A percentile compares a stretch with the other conserved stretches of the same genome.
phyloP scores from a whole-genome alignment of 805 yeast genomes.

The Lipomyces japonicus region DNA sequence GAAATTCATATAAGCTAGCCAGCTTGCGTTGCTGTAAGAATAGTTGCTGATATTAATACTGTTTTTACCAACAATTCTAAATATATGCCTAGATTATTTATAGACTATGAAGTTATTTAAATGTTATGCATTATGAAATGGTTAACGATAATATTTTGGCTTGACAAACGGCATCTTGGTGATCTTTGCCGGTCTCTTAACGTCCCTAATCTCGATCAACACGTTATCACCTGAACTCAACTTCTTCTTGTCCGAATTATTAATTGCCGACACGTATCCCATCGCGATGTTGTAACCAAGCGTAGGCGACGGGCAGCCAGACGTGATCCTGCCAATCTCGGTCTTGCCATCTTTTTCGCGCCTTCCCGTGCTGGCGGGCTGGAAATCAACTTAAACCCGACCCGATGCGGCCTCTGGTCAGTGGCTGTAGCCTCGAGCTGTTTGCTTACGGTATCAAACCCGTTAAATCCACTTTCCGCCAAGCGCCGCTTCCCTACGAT shows the following conservation, averaged over 20 bases:
- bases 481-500: slow-evolving; percentile 79
- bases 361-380: slow-evolving; percentile 85
- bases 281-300: slow-evolving; percentile 82
- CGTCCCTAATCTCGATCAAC: slow-evolving; percentile 77
- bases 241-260: too few species aligned
- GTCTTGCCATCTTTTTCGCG: slow-evolving; percentile 1
- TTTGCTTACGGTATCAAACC: slow-evolving; percentile 60
- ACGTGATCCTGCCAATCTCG: slow-evolving; percentile 48
- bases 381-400: slow-evolving; percentile 62
- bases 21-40: too few species aligned
- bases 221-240: slow-evolving; percentile 72
- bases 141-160: slow-evolving; percentile 56
- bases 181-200: slow-evolving; percentile 69
- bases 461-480: slow-evolving; percentile 61
- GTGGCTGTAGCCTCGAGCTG: slow-evolving; percentile 57
- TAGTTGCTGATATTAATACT: too few species aligned
- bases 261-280: slow-evolving; percentile 69
- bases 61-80: too few species aligned
- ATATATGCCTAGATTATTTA: too few species aligned
- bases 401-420: slow-evolving; percentile 64
- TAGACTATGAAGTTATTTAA: too few species aligned
- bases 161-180: slow-evolving; percentile 81
- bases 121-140: too few species aligned
- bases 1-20: too few species aligned
- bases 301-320: slow-evolving; percentile 66